Evolutionary conservation across 208 protist genomes (phyloP), one percentile per base, ranked within the genome.

Genomic region (Herpetomonas tarakana): DNA sequence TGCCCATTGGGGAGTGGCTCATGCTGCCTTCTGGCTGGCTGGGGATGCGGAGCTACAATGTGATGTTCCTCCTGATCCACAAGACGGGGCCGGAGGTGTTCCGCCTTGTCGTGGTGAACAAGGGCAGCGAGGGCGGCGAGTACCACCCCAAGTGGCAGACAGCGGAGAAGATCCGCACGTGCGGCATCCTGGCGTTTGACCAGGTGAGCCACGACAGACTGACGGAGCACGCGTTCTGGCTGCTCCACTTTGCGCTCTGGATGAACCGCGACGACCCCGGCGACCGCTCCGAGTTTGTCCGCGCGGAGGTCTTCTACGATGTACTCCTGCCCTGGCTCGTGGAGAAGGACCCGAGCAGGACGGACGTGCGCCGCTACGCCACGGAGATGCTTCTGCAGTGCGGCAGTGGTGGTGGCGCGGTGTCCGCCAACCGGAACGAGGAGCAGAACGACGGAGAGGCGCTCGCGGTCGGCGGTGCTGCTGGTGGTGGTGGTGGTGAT

Each of bases 281-380:
- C 30, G 68, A 72, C 46, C 65, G 53, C 7, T 93, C 86, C 12
- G 86, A 93, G 78, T 93, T 81, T 61, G 72, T 78, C 58, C 77
- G 86, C 1, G 69, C 52, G n/a, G 86, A 93, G 53, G 86, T 93
- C 18, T 83, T 93, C 49, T 93, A 93, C 62, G 86, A 93, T 39
- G 81, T 88, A 27, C 63, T 93, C 24, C 68, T 93, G 44, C 87
- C 87, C 45, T 93, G 84, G 84, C 61, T 93, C 19, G 69, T 78
- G 44, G 79, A 90, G 64, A 58, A 71, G 54, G 38, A 62, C 53
- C 54, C 60, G 2, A 61, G 52, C 9, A 31, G 46, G 6, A 46
- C 11, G 12, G 35, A 46, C 19, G n/a, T 22, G n/a, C 16, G 24
- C 52, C 16, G 58, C 19, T 19, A 27, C 27, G 21, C 29, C 22